Percentiles rank a stretch among this genome's conserved stretches.
These are phyloP conservation scores for Candida bentonensis DNA, from an alignment of 805 yeast species.

Conservation along the genomic window DNA sequence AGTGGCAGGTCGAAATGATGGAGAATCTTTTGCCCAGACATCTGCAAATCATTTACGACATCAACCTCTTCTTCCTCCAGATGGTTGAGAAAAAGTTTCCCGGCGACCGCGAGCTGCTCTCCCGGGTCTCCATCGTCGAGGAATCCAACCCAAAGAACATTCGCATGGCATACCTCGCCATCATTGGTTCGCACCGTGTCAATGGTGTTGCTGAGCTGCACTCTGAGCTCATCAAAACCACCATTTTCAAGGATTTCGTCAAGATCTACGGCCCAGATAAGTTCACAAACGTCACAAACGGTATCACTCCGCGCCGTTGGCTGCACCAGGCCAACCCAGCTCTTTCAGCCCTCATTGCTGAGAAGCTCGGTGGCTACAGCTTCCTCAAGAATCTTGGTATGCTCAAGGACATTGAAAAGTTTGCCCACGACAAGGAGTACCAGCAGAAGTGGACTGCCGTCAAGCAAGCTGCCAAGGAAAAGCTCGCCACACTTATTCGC, in stretches of 20 bases:
- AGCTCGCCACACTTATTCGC: slow-evolving; percentile 55
- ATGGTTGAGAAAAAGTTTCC: slow-evolving; percentile 67
- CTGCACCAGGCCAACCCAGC: slow-evolving; percentile 83
- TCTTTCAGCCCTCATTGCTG: slow-evolving; percentile 58
- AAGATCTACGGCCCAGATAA: slow-evolving; percentile 66
- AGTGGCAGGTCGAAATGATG: slow-evolving; percentile 81
- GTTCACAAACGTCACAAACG: slow-evolving; percentile 86
- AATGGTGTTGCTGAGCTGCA: slow-evolving; percentile 95
- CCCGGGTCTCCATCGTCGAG: slow-evolving; percentile 72
- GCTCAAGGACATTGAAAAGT: slow-evolving; percentile 53
- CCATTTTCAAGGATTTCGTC: slow-evolving; percentile 84
- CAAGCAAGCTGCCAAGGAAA: slow-evolving; percentile 54
- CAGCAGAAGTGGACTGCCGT: slow-evolving; percentile 55
- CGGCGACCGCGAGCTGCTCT: slow-evolving; percentile 45
- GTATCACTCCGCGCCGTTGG: slow-evolving; percentile 96
- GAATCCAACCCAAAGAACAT: slow-evolving; percentile 70
- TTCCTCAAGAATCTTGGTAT: slow-evolving; percentile 54
- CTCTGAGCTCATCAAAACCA: slow-evolving; percentile 77
- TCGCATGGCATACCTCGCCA: slow-evolving; percentile 85
- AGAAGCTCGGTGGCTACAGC: slow-evolving; percentile 54
- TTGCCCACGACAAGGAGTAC: slow-evolving; percentile 55
- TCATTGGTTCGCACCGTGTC: slow-evolving; percentile 83
- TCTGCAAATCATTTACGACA: slow-evolving; percentile 76
- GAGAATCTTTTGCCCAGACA: slow-evolving; percentile 79
- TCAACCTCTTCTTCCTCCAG: slow-evolving; percentile 68